Base-by-base conservation (phyloP, 306 rosid genomes). In the Rosa chinensis region DNA sequence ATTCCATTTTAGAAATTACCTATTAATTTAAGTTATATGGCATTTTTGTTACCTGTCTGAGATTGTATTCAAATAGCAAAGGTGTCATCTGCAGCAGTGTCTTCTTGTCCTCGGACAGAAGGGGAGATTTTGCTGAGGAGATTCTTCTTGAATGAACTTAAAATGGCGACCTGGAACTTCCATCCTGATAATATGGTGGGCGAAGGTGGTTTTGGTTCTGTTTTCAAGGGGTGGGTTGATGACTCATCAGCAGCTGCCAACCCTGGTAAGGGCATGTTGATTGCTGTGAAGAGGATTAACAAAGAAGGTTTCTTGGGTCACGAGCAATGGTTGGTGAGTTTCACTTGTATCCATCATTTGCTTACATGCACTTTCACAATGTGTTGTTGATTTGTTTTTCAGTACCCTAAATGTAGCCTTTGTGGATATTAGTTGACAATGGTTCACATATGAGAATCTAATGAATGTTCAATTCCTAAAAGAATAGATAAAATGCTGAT, bases 291-390 rank as follows among this genome's bases (percentile, higher is more conserved):
- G 89, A 91, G 86, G 87, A 97, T 91, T 74, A 92, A 92, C 85
- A 94, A 89, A 85, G 97, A 94, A 83, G 89, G 99, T 81, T 66
- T 81, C 2, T 97, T 92, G 83, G 99, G 99, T 77, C 97, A 94
- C 87, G 88, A 84, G 83, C 97, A 92, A 84, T 94, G 99, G 99
- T 70, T 94, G 97, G 98, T 94, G 86, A 90, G 98, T 88, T 23
- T 80, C 71, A 72, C 76, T 81, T 62, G 43, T 44, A 56, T 73
- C 70, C 20, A 52, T 64, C 16, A 40, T 70, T 53, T 45, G 4
- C 75, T 66, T 47, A 35, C 66, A 37, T 23, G 13, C 50, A 69
- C 44, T 55, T 78, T 47, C 5, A 17, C 8, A 18, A 43, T 47
- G 6, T 42, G 17, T 72, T 4, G 12, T 44, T 58, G 32, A 35